Evolutionary conservation across 108 stramenopile genomes (phyloP), one percentile per base, ranked within the genome.

Genomic region (Thalassiosira profunda): DNA sequence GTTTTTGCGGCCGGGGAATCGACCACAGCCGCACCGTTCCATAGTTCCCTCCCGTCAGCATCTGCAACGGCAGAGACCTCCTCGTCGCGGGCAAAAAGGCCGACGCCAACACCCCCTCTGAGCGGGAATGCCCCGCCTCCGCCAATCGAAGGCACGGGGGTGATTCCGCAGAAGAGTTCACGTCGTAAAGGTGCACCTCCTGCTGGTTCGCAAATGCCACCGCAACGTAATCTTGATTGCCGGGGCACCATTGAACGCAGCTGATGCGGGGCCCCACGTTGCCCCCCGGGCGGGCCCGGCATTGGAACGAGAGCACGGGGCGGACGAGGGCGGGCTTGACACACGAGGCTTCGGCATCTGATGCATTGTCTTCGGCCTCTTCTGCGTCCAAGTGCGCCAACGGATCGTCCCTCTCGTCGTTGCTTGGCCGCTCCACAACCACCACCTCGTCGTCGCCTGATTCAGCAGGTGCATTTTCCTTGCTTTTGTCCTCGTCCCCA

Each of bases 21-120:
- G 58, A 43, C 78, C 78, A 79, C 37, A 79, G 26, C 17, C 58
- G 33, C 0, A 79, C 36, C 7, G 65, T 67, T n/a, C 78, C 78
- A 17, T 57, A 58, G 3, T 40, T 36, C 3, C 78, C 72, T 46
- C 78, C 78, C 2, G 78, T 62, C 10, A 79, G 38, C 7, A 79
- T 31, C 5, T 34, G 43, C 3, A 63, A 48, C 56, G 1, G 41
- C 57, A 11, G 58, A 30, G 12, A 67, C 52, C 41, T 66, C 74
- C 59, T 75, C 74, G 25, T 17, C 25, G 30, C 65, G 58, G 24
- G 52, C n/a, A 9, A 20, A 43, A 42, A 7, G 35, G 40, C 9
- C 30, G 26, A n/a, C 25, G 9, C 11, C 46, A 47, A 24, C 8
- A n/a, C n/a, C n/a, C 25, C 46, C 46, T 47, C 46, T 21, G 25